Conservation (phyloP, 768 basidiomycete genomes). For the Lactarius sanguifluus region DNA sequence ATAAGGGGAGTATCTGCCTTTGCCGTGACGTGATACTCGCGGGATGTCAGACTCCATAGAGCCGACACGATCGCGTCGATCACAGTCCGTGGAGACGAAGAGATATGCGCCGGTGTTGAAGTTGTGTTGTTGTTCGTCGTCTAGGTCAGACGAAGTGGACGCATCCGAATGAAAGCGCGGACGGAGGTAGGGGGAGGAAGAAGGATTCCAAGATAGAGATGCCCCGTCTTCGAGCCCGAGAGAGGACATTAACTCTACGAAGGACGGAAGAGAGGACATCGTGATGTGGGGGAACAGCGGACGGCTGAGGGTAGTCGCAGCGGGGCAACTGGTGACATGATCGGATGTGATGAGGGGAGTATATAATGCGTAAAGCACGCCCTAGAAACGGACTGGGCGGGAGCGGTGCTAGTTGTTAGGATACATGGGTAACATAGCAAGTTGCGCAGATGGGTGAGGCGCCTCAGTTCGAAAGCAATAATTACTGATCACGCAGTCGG, state of each 20-base stretch:
- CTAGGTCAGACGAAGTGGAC: conserved; percentile 40
- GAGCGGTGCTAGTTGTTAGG: conserved; percentile 29
- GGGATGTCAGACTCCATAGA: conserved; percentile 32
- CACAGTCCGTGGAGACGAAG: conserved; percentile 34
- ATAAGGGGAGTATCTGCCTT: conserved; percentile 38
- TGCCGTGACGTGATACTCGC: conserved; percentile 31
- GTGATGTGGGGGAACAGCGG: conserved; percentile 30
- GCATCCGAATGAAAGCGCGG: conserved; percentile 42
- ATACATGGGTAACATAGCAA: conserved; percentile 27
- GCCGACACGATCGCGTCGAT: conserved; percentile 28
- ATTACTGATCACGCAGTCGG: conserved; percentile 28
- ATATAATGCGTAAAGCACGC: conserved; percentile 25
- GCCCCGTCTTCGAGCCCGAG: conserved; percentile 64
- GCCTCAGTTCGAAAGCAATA: conserved; percentile 28
- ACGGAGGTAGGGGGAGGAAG: conserved; percentile 32
- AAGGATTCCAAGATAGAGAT: conserved; percentile 18
- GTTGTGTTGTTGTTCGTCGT: conserved; percentile 22
- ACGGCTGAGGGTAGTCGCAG: conserved; percentile 26
- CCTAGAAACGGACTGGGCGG: conserved; percentile 28
- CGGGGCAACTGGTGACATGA: conserved; percentile 24
- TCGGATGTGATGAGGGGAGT: conserved; percentile 12
- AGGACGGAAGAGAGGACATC: conserved; percentile 80
- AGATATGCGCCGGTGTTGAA: conserved; percentile 27
- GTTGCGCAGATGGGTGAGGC: conserved; percentile 25
- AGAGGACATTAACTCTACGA: conserved; percentile 84